Evolutionary conservation across 2,329 filamentous ascomycete species (phyloP).

Genomic region (Colletotrichum scovillei): DNA sequence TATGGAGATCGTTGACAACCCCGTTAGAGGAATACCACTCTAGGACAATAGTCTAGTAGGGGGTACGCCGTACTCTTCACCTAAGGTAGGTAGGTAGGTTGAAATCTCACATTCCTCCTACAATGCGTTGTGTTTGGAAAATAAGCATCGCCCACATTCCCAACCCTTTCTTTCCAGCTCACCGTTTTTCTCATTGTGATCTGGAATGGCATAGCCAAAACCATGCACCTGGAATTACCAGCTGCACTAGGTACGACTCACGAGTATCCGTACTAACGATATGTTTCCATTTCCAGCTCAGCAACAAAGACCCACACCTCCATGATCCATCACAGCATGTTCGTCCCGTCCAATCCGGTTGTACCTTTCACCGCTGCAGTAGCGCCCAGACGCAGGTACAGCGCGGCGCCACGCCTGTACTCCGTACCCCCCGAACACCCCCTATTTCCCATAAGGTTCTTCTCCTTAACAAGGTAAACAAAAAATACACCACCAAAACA

Average conservation of each 20-base stretch:
- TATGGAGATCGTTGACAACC: background rate
- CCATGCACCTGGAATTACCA: background rate
- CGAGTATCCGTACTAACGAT: no score
- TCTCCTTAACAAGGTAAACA: background rate
- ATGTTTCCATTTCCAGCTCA: background rate
- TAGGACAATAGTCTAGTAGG: background rate
- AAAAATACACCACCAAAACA: constrained; percentile 8
- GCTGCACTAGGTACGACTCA: background rate
- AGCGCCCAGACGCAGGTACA: constrained; percentile 26
- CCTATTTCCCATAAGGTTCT: background rate
- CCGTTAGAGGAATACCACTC: background rate
- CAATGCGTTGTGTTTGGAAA: background rate
- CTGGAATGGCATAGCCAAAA: background rate
- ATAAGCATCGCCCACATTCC: background rate
- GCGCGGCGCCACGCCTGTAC: background rate
- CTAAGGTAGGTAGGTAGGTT: background rate
- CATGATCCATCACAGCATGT: background rate
- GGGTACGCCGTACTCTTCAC: background rate
- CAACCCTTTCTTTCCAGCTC: background rate
- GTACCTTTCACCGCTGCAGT: background rate
- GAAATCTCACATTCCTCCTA: background rate
- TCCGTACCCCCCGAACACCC: background rate
- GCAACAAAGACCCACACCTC: background rate
- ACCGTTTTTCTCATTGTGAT: background rate
- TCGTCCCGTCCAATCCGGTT: background rate